These are phyloP conservation scores for Sclerotinia sclerotiorum DNA, from an alignment of 2,329 filamentous ascomycete genomes.

Conservation along the genomic window DNA sequence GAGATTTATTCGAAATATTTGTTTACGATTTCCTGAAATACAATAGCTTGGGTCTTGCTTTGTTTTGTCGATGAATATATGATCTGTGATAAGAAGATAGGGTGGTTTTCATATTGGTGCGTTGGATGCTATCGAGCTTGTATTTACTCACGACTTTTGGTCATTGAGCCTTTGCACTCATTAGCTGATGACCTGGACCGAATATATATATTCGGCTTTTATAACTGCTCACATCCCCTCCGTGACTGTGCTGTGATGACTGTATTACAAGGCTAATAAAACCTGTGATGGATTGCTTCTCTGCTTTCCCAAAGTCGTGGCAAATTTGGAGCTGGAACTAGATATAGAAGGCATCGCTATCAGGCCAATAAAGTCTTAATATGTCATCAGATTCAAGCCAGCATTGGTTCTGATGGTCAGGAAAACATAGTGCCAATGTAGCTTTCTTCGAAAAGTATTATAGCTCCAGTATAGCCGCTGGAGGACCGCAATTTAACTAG, in stretches of 20 bases:
- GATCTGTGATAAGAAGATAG: not conserved
- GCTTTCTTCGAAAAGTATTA: conserved; percentile 9
- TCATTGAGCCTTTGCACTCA: conserved; percentile 1
- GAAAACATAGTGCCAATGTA: conserved; percentile 2
- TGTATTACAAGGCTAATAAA: not conserved
- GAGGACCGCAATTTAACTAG: not conserved
- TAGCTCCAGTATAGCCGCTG: not conserved
- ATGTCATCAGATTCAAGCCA: not conserved
- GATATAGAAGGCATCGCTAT: not conserved
- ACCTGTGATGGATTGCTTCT: not conserved
- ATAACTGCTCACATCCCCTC: not conserved
- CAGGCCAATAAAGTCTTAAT: too few relatives aligned
- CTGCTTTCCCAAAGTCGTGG: not conserved
- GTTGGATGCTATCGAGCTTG: conserved; percentile 11
- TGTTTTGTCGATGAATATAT: not conserved
- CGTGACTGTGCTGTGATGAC: not conserved
- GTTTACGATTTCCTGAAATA: conserved; percentile 2
- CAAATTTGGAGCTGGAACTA: not conserved
- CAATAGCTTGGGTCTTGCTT: not conserved
- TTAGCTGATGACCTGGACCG: not conserved
- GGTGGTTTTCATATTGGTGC: not conserved
- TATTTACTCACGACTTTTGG: not conserved
- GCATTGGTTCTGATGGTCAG: not conserved
- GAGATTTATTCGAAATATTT: not conserved
- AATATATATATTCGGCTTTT: not conserved